A percentile compares a stretch with the other conserved stretches of the same genome.
Evolutionary conservation across 768 basidiomycete species (phyloP).

Genomic region (Rhizopogon sp.): DNA sequence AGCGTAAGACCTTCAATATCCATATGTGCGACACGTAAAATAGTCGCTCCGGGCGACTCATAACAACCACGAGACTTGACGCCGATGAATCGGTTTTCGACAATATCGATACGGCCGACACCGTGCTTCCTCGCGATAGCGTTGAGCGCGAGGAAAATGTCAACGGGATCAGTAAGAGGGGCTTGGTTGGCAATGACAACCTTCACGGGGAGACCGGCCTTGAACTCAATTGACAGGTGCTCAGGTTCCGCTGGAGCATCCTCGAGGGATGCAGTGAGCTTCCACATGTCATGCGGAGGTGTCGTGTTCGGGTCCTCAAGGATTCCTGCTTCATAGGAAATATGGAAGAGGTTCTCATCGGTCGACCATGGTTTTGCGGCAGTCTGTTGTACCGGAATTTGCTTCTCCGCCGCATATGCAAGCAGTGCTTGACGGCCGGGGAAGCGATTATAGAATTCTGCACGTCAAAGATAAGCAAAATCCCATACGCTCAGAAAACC

Average conservation of each 20-base stretch:
- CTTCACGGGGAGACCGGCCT: constrained; percentile 80
- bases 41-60: constrained; percentile 94
- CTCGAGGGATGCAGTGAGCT: constrained; percentile 82
- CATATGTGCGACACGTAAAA: constrained; percentile 91
- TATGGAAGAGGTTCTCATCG: constrained; percentile 99
- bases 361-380: constrained; percentile 98
- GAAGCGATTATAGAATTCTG: constrained; percentile 97
- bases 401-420: constrained; percentile 79
- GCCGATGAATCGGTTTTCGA: constrained; percentile 99
- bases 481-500: not conserved
- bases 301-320: constrained; percentile 95
- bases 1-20: constrained; percentile 96
- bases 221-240: constrained; percentile 80
- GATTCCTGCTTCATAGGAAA: constrained; percentile 99
- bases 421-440: constrained; percentile 93
- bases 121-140: constrained; percentile 91
- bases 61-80: constrained; percentile 99
- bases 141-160: constrained; percentile 90
- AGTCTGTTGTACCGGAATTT: constrained; percentile 93
- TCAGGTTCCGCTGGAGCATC: constrained; percentile 78
- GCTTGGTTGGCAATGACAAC: constrained; percentile 56
- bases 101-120: constrained; percentile 95
- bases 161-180: constrained; percentile 85
- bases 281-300: constrained; percentile 98
- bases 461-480: not conserved